Evolutionary conservation across 768 basidiomycete species (phyloP).

Genomic region (Sporobolomyces roseus): DNA sequence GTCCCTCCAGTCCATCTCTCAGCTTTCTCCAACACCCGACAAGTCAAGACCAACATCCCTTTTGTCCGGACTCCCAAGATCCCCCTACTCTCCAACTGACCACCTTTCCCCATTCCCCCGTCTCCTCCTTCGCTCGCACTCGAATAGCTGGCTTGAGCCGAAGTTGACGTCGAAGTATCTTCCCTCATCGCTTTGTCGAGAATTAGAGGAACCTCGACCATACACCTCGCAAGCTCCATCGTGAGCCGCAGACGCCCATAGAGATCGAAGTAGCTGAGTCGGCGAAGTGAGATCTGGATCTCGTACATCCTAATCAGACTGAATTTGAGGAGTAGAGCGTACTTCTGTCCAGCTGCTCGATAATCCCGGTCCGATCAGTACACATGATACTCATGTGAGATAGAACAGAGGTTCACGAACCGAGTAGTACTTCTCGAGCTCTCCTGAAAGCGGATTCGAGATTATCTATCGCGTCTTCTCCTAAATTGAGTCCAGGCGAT

Average conservation of each 20-base stretch:
- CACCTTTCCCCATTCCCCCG: neutral
- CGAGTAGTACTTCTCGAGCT: slow-evolving; percentile 69
- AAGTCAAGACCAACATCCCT: slow-evolving; percentile 40
- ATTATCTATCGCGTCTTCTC: slow-evolving; percentile 72
- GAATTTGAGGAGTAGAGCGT: slow-evolving; percentile 66
- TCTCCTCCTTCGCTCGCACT: neutral
- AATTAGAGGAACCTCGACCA: slow-evolving; percentile 67
- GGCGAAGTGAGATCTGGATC: slow-evolving; percentile 69
- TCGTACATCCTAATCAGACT: slow-evolving; percentile 76
- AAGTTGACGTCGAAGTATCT: slow-evolving; percentile 23
- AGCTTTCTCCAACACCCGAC: slow-evolving; percentile 33
- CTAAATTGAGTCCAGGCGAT: slow-evolving; percentile 70
- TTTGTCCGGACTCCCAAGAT: slow-evolving; percentile 37
- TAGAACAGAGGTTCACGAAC: slow-evolving; percentile 55
- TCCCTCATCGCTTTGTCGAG: slow-evolving; percentile 66
- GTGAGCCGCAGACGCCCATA: slow-evolving; percentile 70
- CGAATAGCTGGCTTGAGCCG: neutral
- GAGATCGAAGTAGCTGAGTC: slow-evolving; percentile 72
- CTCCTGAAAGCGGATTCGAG: slow-evolving; percentile 66
- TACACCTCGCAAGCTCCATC: slow-evolving; percentile 71
- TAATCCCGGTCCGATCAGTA: too few relatives aligned
- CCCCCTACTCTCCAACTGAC: slow-evolving; percentile 38
- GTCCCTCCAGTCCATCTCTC: slow-evolving; percentile 26
- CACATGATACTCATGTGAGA: too few relatives aligned
- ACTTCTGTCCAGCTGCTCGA: slow-evolving; percentile 58